Percentiles rank a stretch among this genome's conserved stretches.
Conservation (phyloP, 495 filamentous ascomycete species). For the Podospora bellae-mahoneyi region DNA sequence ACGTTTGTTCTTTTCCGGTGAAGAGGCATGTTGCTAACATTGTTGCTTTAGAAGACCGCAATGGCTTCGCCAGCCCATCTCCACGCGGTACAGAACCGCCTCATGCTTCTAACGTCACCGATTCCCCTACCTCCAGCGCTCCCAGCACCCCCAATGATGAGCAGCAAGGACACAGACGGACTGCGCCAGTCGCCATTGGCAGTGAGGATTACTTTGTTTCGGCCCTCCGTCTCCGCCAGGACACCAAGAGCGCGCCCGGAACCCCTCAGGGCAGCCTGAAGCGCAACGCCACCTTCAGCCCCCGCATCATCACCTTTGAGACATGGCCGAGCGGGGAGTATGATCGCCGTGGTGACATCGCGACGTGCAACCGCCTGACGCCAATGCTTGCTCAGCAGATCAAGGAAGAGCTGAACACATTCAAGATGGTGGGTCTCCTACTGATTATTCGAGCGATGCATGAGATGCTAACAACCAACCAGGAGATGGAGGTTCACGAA, state of each 20-base stretch:
- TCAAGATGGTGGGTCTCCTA: conserved; percentile 82
- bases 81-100: conserved; percentile 57
- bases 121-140: conserved; percentile 76
- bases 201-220: conserved; percentile 86
- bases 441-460: not conserved
- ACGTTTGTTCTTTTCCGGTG: conserved; percentile 37
- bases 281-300: conserved; percentile 85
- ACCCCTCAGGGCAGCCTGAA: conserved; percentile 65
- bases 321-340: conserved; percentile 96
- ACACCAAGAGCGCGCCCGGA: conserved; percentile 70
- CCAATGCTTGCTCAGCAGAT: conserved; percentile 98
- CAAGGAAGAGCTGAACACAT: conserved; percentile 98
- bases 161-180: conserved; percentile 56
- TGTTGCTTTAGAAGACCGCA: conserved; percentile 30
- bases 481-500: conserved; percentile 99
- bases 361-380: conserved; percentile 95
- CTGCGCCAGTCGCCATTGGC: conserved; percentile 66
- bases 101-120: conserved; percentile 56
- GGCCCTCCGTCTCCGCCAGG: conserved; percentile 61
- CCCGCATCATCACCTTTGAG: conserved; percentile 90
- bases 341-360: conserved; percentile 91
- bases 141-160: conserved; percentile 82
- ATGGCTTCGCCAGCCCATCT: conserved; percentile 65
- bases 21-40: conserved; percentile 6
- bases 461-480: conserved; percentile 28